Evolutionary conservation across 306 rosid species (phyloP), one percentile per base, ranked within the genome.

Genomic region (Sophora flavescens): DNA sequence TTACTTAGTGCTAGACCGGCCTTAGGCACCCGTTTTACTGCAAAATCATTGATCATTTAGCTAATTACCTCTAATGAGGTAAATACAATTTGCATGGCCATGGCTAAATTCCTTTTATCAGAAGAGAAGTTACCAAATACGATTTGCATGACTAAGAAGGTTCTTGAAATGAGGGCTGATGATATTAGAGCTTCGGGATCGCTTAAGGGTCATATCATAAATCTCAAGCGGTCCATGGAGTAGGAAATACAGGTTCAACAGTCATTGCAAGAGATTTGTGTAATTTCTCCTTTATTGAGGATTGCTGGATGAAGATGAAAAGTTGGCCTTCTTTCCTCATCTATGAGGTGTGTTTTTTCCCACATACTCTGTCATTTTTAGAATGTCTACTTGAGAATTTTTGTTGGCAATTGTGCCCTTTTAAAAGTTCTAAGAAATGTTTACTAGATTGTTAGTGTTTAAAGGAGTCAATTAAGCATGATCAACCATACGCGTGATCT

Each of bases 171-270:
- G 76, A 75, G 96, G 59, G 87, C 69, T 8, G 91, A 87, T 38
- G 99, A 92, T 68, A 88, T 92, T 42, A 74, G 71, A 81, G 82
- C 75, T 69, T 88, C 91, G 12, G 82, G 73, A 9, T 77, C 75
- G 61, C 74, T 95, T 81, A 81, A 56, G 86, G 48, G 14, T 68
- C 87, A 82, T 42, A 54, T 88, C 9, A 83, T 89, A 79, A 90
- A 92, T 84, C 89, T 95, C 63, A 92, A 87, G 86, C 77, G 96
- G n/a, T 80, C 90, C 7, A 76, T 92, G n/a, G 91, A 84, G 1
- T 97, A 91, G 76, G 97, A 95, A 88, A 87, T 90, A 10, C 83
- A 83, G 62, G 78, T 89, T 81, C 99, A 92, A 64, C 87, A 78
- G 17, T 78, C 89, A 3, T 79, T 95, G 89, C 92, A 79, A 53